phyloP scores from a whole-genome alignment of 768 basidiomycete species.

The Suillus lakei region DNA sequence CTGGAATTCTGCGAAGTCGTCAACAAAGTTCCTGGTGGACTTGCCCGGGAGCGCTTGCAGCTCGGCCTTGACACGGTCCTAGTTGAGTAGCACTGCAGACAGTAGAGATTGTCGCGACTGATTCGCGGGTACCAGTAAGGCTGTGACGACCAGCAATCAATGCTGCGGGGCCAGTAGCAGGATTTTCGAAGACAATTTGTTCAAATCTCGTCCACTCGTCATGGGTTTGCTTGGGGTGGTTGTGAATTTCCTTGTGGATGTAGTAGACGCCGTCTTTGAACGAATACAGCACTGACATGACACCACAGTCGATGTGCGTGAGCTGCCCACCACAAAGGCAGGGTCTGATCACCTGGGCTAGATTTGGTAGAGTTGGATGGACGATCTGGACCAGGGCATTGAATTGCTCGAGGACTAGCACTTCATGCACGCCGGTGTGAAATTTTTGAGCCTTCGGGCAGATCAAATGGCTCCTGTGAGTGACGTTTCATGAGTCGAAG shows the following conservation, averaged over 20 bases:
- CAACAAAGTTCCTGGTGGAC: too few species aligned
- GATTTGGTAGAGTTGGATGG: too few species aligned
- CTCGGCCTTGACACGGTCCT: conserved; percentile 1
- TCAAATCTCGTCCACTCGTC: not conserved
- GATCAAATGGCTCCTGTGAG: too few species aligned
- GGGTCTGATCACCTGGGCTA: too few species aligned
- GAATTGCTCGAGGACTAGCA: not conserved
- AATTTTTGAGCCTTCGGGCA: too few species aligned
- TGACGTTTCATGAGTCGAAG: too few species aligned
- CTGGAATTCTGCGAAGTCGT: too few species aligned
- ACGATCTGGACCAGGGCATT: conserved; percentile 6
- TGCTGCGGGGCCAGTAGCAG: not conserved
- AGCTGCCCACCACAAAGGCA: conserved; percentile 24
- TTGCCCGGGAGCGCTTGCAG: not conserved
- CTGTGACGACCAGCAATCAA: too few species aligned
- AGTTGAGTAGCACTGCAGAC: conserved; percentile 1
- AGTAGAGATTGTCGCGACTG: not conserved
- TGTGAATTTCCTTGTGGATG: not conserved
- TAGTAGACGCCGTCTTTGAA: not conserved
- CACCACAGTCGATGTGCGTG: conserved; percentile 3
- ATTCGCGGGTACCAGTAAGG: not conserved
- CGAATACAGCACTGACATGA: conserved; percentile 1
- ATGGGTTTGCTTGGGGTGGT: not conserved
- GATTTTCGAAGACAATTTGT: not conserved
- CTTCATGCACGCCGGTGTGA: too few species aligned